A percentile compares a stretch with the other conserved stretches of the same genome.
These are phyloP conservation scores for Endoconidiophora laricicola DNA, from an alignment of 2,329 filamentous ascomycete genomes.

Conservation along the genomic window DNA sequence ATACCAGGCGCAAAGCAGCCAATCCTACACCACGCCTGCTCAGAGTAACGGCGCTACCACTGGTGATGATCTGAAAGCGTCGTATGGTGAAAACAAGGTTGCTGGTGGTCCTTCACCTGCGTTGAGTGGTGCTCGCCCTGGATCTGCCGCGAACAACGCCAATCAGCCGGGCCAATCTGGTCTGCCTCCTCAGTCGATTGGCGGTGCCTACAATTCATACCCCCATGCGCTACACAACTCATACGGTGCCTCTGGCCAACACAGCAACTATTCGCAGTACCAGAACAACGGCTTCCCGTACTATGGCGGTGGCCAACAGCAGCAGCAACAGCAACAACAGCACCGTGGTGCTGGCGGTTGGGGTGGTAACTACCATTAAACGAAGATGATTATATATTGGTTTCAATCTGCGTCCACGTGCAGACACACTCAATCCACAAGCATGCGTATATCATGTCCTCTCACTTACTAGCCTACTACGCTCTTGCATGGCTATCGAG, in stretches of 20 bases:
- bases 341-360: conserved; percentile 25
- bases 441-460: not conserved
- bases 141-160: conserved; percentile 37
- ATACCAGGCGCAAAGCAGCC: conserved; percentile 38
- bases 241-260: conserved; percentile 37
- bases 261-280: conserved; percentile 37
- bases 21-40: conserved; percentile 34
- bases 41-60: conserved; percentile 28
- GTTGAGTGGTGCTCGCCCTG: conserved; percentile 37
- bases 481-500: not conserved
- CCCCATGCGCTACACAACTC: conserved; percentile 37
- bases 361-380: conserved; percentile 42
- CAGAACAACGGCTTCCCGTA: conserved; percentile 30
- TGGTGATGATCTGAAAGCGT: conserved; percentile 38
- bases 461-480: not conserved
- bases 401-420: not conserved
- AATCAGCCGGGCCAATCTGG: conserved; percentile 32
- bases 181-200: conserved; percentile 38
- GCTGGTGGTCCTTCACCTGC: conserved; percentile 37
- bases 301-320: conserved; percentile 24
- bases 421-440: not conserved
- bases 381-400: not conserved
- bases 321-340: conserved; percentile 17
- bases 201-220: conserved; percentile 32
- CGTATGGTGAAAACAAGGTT: conserved; percentile 39